These are phyloP conservation scores for Aspergillus carlsbadensis DNA, from an alignment of 495 filamentous ascomycete species.

Conservation along the genomic window DNA sequence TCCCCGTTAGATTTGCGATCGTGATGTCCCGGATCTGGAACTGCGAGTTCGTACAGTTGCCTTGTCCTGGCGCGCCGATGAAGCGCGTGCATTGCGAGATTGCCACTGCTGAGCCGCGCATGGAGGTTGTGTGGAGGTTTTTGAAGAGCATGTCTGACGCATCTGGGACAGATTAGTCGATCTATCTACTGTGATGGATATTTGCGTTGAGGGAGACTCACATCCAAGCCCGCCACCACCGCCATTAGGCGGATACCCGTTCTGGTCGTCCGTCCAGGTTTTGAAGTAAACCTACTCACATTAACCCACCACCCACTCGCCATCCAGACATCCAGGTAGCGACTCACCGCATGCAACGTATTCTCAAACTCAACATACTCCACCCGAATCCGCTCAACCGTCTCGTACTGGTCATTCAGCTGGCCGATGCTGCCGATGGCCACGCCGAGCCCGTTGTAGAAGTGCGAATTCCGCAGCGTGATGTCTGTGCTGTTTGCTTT, in stretches of 20 bases:
- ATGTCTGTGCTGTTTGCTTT: slow-evolving; percentile 44
- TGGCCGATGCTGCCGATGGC: slow-evolving; percentile 50
- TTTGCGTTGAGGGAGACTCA: slow-evolving; percentile 15
- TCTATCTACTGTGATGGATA: not conserved
- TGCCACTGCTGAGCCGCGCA: slow-evolving; percentile 30
- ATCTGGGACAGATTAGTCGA: not conserved
- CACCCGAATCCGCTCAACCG: slow-evolving; percentile 35
- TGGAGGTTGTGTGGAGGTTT: slow-evolving; percentile 23
- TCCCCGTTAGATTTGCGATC: slow-evolving; percentile 26
- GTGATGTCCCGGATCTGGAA: slow-evolving; percentile 34
- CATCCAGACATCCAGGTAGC: too few species aligned
- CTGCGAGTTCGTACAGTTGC: slow-evolving; percentile 38
- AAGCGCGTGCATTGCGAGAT: slow-evolving; percentile 44
- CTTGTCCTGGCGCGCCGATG: slow-evolving; percentile 27
- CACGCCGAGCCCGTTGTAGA: slow-evolving; percentile 32
- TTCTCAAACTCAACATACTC: slow-evolving; percentile 33
- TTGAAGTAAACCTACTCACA: slow-evolving; percentile 33
- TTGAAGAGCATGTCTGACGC: slow-evolving; percentile 26
- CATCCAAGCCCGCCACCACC: slow-evolving; percentile 47
- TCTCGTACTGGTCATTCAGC: slow-evolving; percentile 36
- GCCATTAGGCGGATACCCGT: slow-evolving; percentile 48
- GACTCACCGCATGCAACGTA: slow-evolving; percentile 33
- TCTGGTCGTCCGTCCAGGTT: slow-evolving; percentile 44
- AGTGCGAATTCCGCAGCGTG: slow-evolving; percentile 31
- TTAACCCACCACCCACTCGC: not conserved